phyloP scores from a whole-genome alignment of 2,329 filamentous ascomycete species.

The Xylaria sp. region DNA sequence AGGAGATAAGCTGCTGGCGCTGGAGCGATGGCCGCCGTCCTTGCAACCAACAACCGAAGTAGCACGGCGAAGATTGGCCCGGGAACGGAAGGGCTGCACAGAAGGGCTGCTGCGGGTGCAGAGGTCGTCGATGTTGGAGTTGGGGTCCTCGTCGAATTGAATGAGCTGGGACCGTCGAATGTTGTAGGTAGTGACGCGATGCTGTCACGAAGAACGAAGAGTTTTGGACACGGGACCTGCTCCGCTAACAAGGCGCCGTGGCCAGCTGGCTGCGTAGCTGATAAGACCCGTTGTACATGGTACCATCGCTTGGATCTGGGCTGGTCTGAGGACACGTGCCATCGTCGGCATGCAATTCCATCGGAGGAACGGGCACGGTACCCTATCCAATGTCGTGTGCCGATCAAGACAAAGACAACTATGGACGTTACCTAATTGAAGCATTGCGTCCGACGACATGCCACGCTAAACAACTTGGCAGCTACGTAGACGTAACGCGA shows the following conservation, averaged over 20 bases:
- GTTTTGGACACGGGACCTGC: constrained; percentile 7
- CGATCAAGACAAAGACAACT: too few relatives aligned
- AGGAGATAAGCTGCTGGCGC: constrained; percentile 8
- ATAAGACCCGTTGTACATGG: constrained; percentile 16
- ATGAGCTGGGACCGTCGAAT: constrained; percentile 10
- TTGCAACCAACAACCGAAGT: constrained; percentile 12
- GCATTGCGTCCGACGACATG: too few relatives aligned
- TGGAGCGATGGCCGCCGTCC: constrained; percentile 13
- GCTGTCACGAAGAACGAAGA: constrained; percentile 15
- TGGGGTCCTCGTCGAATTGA: not conserved
- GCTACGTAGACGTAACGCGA: too few relatives aligned
- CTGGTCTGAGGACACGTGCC: constrained; percentile 28
- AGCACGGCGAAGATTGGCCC: not conserved
- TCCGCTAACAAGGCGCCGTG: constrained; percentile 11
- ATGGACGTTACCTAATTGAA: too few relatives aligned
- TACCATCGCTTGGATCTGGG: constrained; percentile 11
- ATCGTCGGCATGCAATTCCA: constrained; percentile 13
- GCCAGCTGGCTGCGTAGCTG: not conserved
- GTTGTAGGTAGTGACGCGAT: constrained; percentile 13
- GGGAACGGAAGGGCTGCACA: not conserved
- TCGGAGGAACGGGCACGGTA: not conserved
- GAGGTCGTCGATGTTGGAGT: not conserved
- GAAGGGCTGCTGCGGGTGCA: too few relatives aligned
- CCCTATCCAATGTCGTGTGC: too few relatives aligned
- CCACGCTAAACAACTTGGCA: too few relatives aligned